Percentiles rank a stretch among this genome's conserved stretches.
Evolutionary conservation across 2,329 filamentous ascomycete genomes (phyloP).

Genomic region (Pezicula radicicola): DNA sequence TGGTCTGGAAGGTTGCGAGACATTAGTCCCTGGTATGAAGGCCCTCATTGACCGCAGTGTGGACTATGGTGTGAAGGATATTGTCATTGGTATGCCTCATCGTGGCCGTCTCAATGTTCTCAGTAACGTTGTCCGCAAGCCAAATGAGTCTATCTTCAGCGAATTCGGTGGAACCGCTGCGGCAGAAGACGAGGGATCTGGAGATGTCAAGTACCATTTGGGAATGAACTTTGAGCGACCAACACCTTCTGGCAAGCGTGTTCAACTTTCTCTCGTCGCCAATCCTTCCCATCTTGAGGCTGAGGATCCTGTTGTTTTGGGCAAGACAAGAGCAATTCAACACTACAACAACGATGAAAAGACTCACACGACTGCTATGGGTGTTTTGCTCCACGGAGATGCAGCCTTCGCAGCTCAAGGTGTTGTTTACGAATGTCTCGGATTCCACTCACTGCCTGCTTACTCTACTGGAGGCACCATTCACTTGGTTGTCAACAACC

Average conservation of each 20-base stretch:
- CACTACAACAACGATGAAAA: conserved; percentile 98
- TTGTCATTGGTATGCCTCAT: conserved; percentile 99
- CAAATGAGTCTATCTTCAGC: conserved; percentile 99
- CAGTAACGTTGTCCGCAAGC: conserved; percentile 97
- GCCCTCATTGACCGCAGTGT: conserved; percentile 97
- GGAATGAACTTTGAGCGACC: conserved; percentile 99
- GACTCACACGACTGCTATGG: conserved; percentile 86
- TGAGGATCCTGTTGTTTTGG: conserved; percentile 95
- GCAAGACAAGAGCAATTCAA: conserved; percentile 96
- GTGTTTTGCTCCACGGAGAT: conserved; percentile 93
- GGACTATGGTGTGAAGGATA: conserved; percentile 97
- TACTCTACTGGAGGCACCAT: conserved; percentile 98
- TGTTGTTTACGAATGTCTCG: conserved; percentile 97
- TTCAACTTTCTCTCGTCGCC: conserved; percentile 97
- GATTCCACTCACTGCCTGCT: conserved; percentile 91
- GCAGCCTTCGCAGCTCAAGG: conserved; percentile 96
- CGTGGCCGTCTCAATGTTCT: conserved; percentile 97
- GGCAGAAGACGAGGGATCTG: conserved; percentile 91
- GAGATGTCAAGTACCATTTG: conserved; percentile 98
- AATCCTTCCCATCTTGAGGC: conserved; percentile 98
- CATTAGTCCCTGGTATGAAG: conserved; percentile 98
- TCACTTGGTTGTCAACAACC: conserved; percentile 98
- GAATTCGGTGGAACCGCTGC: conserved; percentile 90
- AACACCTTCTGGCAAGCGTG: conserved; percentile 95
- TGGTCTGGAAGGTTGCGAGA: conserved; percentile 95